These are phyloP conservation scores for Beauveria sp. DNA, from an alignment of 2,329 filamentous ascomycete genomes.

Conservation along the genomic window DNA sequence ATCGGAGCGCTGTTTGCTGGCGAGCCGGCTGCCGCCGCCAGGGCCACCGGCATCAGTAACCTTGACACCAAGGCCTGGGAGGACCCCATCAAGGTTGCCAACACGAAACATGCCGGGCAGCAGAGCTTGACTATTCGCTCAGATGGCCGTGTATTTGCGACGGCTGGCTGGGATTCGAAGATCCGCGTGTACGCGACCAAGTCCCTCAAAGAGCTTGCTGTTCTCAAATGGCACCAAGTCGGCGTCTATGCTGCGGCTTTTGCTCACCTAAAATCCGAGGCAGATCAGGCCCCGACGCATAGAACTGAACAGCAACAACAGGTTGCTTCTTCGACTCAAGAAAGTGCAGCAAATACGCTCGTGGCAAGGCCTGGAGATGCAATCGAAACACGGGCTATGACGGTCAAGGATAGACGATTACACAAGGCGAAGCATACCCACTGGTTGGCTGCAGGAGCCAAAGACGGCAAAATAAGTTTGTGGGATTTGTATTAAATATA, in stretches of 20 bases:
- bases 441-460: constrained; percentile 85
- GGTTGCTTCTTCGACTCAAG: neutral
- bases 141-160: constrained; percentile 78
- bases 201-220: constrained; percentile 78
- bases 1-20: constrained; percentile 5
- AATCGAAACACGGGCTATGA: constrained; percentile 10
- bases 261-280: constrained; percentile 33
- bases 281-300: neutral
- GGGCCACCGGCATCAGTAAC: neutral
- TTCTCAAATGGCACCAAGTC: constrained; percentile 88
- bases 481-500: constrained; percentile 76
- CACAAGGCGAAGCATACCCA: constrained; percentile 63
- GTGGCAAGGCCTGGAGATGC: constrained; percentile 7
- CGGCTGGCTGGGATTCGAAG: constrained; percentile 84
- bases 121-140: constrained; percentile 70
- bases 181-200: constrained; percentile 74
- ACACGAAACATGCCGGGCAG: constrained; percentile 87
- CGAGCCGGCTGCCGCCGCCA: constrained; percentile 11
- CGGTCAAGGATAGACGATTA: constrained; percentile 56
- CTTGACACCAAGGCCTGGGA: constrained; percentile 26
- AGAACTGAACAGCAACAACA: neutral
- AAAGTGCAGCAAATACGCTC: neutral
- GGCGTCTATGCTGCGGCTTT: constrained; percentile 81
- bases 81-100: constrained; percentile 50
- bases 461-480: constrained; percentile 89